Base-by-base conservation (phyloP, 2,329 filamentous ascomycete genomes). In the Orbilia brochopaga region DNA sequence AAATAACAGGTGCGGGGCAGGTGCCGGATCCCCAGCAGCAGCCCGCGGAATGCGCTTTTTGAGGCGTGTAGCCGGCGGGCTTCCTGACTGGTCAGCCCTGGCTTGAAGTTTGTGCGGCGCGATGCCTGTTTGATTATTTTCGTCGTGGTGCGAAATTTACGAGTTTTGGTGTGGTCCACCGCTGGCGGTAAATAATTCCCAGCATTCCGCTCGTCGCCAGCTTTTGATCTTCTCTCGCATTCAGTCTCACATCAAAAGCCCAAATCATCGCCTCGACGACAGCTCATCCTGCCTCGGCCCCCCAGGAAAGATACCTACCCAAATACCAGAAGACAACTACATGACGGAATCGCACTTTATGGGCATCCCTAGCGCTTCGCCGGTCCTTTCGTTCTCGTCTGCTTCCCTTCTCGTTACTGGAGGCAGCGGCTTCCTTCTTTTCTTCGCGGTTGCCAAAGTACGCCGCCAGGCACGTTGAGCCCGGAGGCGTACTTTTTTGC, bases 281-380 rank as follows among this genome's bases (percentile, higher is more conserved):
- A 59, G 50, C 65, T 23, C 51, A 55, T 44, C 35, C 40, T 35
- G 21, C 21, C 27, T 52, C 35, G 37, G 40, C 35, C 46, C 3
- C 51, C 4, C n/a, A n/a, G 19, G 24, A 17, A 46, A 53, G 19
- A 56, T 37, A 17, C 44, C 53, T 59, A 23, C 13, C 44, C 19
- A 6, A 63, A 11, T 19, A 58, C 19, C 4, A 52, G 30, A 50
- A 11, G 35, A 35, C 55, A 48, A 53, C 56, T 67, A 67, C 55
- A 66, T 73, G 63, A 64, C 56, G 53, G 62, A 66, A 62, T 57
- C 52, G 56, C 58, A 66, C 69, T 73, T 73, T 73, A 73, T 73
- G 69, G 69, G 63, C 62, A 57, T 57, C 62, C 53, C 57, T 44
- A 67, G 51, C 55, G 64, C 56, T 66, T 66, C 69, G 56, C 60